These are phyloP conservation scores for Suillus clintonianus DNA, from an alignment of 768 basidiomycete genomes.

Conservation along the genomic window DNA sequence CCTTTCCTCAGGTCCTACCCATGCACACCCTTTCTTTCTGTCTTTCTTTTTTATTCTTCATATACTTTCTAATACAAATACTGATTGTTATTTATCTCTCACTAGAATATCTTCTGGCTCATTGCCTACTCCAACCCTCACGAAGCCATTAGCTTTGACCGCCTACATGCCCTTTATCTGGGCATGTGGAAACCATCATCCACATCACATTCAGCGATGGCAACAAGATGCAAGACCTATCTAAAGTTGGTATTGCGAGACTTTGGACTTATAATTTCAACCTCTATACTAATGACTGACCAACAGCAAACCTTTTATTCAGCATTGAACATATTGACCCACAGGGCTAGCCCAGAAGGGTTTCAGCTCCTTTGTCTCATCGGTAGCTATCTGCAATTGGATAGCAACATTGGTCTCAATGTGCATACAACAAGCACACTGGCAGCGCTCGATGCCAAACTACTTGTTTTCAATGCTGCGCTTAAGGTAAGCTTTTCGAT, in stretches of 20 bases:
- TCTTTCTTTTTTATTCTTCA: too few relatives aligned
- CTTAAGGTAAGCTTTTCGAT: constrained; percentile 20
- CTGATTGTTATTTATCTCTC: neutral
- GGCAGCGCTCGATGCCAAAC: constrained; percentile 14
- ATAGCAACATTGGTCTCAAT: constrained; percentile 30
- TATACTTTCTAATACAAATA: too few relatives aligned
- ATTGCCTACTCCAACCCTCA: constrained; percentile 37
- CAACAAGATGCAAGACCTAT: constrained; percentile 37
- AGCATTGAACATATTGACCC: neutral
- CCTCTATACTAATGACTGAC: too few relatives aligned
- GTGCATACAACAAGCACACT: constrained; percentile 34
- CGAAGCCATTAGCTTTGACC: constrained; percentile 39
- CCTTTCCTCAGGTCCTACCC: too few relatives aligned
- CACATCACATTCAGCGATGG: constrained; percentile 36
- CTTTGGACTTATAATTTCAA: neutral
- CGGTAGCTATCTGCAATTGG: constrained; percentile 31
- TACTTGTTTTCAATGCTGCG: constrained; percentile 15
- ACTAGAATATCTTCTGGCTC: constrained; percentile 44
- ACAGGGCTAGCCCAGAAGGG: constrained; percentile 10
- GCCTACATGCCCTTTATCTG: constrained; percentile 34
- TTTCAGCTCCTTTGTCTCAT: constrained; percentile 29
- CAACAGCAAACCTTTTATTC: neutral
- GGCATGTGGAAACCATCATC: constrained; percentile 23
- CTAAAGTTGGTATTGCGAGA: constrained; percentile 27
- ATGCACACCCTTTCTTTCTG: too few relatives aligned